Evolutionary conservation across 1,284 basidiomycete genomes (phyloP).

Genomic region (Kalmanozyma brasiliensis): DNA sequence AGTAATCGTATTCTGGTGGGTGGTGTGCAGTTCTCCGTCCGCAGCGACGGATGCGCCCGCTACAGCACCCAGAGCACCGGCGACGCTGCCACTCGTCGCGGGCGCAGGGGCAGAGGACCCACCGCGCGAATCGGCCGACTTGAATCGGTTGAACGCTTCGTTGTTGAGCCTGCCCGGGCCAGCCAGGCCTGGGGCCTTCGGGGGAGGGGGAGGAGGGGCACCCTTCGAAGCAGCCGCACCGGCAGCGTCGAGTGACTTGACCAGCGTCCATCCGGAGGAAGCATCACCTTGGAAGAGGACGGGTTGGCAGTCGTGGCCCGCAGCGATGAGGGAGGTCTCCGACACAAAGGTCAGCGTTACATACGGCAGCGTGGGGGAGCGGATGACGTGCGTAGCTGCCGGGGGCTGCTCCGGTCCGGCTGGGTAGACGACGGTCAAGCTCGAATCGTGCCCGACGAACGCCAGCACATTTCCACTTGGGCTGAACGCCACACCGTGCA

Average conservation of each 20-base stretch:
- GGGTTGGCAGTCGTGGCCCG: conserved; percentile 98
- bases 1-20: conserved; percentile 99
- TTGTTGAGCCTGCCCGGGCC: conserved; percentile 82
- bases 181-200: conserved; percentile 51
- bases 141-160: conserved; percentile 95
- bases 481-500: conserved; percentile 93
- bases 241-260: conserved; percentile 60
- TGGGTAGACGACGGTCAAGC: conserved; percentile 64
- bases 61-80: conserved; percentile 76
- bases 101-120: conserved; percentile 66
- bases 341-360: conserved; percentile 76
- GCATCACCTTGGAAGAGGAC: conserved; percentile 70
- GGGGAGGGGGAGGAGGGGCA: conserved; percentile 63
- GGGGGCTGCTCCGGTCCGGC: conserved; percentile 58
- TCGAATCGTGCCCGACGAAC: conserved; percentile 78
- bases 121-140: conserved; percentile 89
- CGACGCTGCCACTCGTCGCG: conserved; percentile 62
- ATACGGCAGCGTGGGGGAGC: conserved; percentile 64
- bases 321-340: conserved; percentile 78
- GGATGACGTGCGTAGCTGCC: conserved; percentile 60
- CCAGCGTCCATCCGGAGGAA: conserved; percentile 55
- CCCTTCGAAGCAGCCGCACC: conserved; percentile 60
- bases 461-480: conserved; percentile 91
- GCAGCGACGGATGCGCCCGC: conserved; percentile 75
- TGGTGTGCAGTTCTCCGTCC: conserved; percentile 74